Base-by-base conservation (phyloP, 1,284 basidiomycete genomes). In the Meira nashicola region DNA sequence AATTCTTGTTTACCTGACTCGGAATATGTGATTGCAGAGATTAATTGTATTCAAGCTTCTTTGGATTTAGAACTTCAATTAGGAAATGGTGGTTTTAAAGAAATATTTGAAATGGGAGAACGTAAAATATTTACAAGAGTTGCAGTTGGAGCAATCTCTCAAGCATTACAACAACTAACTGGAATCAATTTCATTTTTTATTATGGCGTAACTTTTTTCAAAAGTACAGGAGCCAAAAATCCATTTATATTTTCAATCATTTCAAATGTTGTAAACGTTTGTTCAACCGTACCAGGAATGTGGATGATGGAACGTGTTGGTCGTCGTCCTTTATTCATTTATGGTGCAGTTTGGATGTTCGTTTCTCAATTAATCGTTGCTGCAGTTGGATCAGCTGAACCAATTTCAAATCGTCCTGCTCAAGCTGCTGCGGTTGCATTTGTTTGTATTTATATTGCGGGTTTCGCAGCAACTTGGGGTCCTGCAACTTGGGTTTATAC, bases 141-240 rank as follows among this genome's bases (percentile, higher is more conserved):
- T 40, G 80, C 89, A 68, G 86, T 88, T 28, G 90, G 89, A 70
- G 80, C 79, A 58, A 55, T 66, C 37, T 82, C 89, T 72, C 88
- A 89, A 79, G 86, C 83, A 58, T 86, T 83, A 84, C 89, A 90
- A 80, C 89, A 92, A 80, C 72, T 79, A 50, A 75, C 76, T 48
- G 70, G 76, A 67, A 83, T 89, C 84, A 91, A 91, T 84, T 90
- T 90, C 80, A 89, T 90, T 81, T 89, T 63, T 57, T 57, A 62
- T 57, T 40, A 59, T 19, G 51, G 54, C 0, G 64, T 59, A 33
- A 63, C 55, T 49, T 73, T 66, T 77, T 68, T 19, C 65, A 56
- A 59, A 71, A 59, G 62, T 67, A 11, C 77, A 70, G 67, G 54
- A 54, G 49, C 25, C 53, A 41, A 59, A 43, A 59, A 71, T 63